Evolutionary conservation across 306 rosid genomes (phyloP).

Genomic region (Lablab purpureus): DNA sequence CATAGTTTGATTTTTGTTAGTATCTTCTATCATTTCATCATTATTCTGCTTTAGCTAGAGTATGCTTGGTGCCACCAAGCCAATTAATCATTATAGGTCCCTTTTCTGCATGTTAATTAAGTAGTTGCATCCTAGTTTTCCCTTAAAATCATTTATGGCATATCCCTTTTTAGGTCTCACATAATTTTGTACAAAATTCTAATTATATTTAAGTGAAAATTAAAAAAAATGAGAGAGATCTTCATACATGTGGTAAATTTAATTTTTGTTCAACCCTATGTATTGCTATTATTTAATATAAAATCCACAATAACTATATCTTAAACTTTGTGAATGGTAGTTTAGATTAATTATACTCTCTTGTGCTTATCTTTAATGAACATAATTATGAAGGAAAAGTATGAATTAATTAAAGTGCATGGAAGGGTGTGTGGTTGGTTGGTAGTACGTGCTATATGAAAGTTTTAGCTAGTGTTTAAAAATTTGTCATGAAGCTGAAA

Average conservation of each 20-base stretch:
- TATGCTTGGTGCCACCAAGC: not conserved
- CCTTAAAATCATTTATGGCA: not conserved
- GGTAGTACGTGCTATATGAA: conserved; percentile 26
- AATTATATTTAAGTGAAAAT: too few relatives aligned
- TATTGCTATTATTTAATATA: too few relatives aligned
- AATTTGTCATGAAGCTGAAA: conserved; percentile 42
- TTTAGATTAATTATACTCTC: not conserved
- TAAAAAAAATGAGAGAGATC: too few relatives aligned
- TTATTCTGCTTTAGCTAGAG: not conserved
- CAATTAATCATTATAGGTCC: not conserved
- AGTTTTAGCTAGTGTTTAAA: conserved; percentile 26
- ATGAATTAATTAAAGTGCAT: not conserved
- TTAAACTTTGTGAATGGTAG: too few relatives aligned
- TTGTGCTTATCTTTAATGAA: not conserved
- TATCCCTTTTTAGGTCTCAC: too few relatives aligned
- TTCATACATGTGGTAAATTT: too few relatives aligned
- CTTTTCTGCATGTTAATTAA: not conserved
- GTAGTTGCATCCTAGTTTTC: not conserved
- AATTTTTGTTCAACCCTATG: too few relatives aligned
- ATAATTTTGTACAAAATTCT: too few relatives aligned
- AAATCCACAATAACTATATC: too few relatives aligned
- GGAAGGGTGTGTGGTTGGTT: not conserved
- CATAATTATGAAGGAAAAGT: not conserved
- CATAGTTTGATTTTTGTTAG: not conserved
- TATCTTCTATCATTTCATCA: not conserved